A percentile compares a stretch with the other conserved stretches of the same genome.
These are phyloP conservation scores for Pilasporangium apinafurcum DNA, from an alignment of 352 stramenopile genomes.

Conservation along the genomic window DNA sequence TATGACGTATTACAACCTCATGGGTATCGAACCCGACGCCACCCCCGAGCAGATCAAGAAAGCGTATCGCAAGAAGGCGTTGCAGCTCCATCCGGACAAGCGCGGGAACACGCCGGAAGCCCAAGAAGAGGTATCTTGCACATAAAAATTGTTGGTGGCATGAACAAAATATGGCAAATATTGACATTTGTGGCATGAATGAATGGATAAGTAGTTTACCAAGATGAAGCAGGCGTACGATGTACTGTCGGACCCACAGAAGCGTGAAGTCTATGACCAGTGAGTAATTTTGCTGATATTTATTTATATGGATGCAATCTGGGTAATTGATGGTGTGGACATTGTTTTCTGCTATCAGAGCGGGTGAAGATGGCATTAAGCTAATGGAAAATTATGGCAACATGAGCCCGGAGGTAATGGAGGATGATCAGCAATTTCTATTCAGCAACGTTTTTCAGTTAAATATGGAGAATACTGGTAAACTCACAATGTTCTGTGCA, in stretches of 20 bases:
- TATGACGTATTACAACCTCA: conserved; percentile 78
- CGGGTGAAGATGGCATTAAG: conserved; percentile 86
- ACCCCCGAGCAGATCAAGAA: conserved; percentile 89
- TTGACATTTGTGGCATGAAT: conserved; percentile 1
- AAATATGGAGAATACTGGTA: too few species aligned
- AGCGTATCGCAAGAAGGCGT: conserved; percentile 86
- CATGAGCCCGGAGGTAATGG: conserved; percentile 67
- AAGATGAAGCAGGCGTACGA: conserved; percentile 92
- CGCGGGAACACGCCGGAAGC: conserved; percentile 73
- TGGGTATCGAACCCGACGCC: conserved; percentile 66
- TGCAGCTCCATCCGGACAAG: conserved; percentile 91
- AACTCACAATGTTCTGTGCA: too few species aligned
- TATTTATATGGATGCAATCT: background rate
- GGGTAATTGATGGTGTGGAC: background rate
- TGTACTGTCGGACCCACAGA: conserved; percentile 85
- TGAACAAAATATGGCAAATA: background rate
- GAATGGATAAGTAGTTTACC: conserved; percentile 69
- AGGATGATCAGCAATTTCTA: too few species aligned
- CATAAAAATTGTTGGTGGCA: background rate
- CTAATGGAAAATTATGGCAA: conserved; percentile 83
- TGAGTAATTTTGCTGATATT: conserved; percentile 10
- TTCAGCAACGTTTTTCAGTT: too few species aligned
- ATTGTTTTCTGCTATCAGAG: conserved; percentile 17
- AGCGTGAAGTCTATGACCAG: conserved; percentile 79
- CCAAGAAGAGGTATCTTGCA: conserved; percentile 51